A percentile compares a stretch with the other conserved stretches of the same genome.
Evolutionary conservation across 768 basidiomycete genomes (phyloP).

Genomic region (Suillus decipiens): DNA sequence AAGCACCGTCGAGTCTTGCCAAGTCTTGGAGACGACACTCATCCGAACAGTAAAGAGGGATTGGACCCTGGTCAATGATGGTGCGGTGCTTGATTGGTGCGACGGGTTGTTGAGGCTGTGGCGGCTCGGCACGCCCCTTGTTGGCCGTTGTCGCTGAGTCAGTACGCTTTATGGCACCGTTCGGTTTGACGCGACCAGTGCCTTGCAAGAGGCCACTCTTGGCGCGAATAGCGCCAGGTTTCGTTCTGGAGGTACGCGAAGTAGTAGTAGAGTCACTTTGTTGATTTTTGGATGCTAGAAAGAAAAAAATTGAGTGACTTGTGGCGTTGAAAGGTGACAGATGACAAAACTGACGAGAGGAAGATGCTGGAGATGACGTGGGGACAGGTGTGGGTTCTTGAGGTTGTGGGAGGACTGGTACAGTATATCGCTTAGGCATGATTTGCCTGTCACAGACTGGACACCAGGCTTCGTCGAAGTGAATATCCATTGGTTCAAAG

Average conservation of each 20-base stretch:
- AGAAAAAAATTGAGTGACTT: conserved; percentile 8
- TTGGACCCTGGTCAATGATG: conserved; percentile 79
- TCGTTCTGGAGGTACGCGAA: conserved; percentile 34
- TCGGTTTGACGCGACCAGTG: conserved; percentile 62
- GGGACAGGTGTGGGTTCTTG: conserved; percentile 26
- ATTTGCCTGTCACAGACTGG: conserved; percentile 78
- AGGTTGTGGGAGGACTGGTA: conserved; percentile 41
- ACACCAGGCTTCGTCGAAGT: conserved; percentile 78
- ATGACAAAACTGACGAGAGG: conserved; percentile 37
- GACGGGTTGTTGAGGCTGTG: conserved; percentile 26
- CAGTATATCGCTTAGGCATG: conserved; percentile 69
- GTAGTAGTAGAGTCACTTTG: conserved; percentile 21
- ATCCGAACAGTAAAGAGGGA: conserved; percentile 83
- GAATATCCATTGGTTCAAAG: conserved; percentile 28
- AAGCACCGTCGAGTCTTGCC: conserved; percentile 39
- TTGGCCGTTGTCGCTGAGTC: conserved; percentile 22
- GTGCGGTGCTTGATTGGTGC: conserved; percentile 54
- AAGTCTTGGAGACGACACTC: conserved; percentile 68
- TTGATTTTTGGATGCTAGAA: conserved; percentile 30
- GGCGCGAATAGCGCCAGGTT: conserved; percentile 39
- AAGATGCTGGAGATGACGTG: conserved; percentile 40
- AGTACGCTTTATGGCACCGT: conserved; percentile 51
- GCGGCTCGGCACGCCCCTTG: conserved; percentile 19
- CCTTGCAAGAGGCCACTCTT: conserved; percentile 61
- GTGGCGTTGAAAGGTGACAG: background rate